Base-by-base conservation (phyloP, 2,329 filamentous ascomycete genomes). In the Aspergillus neotritici region DNA sequence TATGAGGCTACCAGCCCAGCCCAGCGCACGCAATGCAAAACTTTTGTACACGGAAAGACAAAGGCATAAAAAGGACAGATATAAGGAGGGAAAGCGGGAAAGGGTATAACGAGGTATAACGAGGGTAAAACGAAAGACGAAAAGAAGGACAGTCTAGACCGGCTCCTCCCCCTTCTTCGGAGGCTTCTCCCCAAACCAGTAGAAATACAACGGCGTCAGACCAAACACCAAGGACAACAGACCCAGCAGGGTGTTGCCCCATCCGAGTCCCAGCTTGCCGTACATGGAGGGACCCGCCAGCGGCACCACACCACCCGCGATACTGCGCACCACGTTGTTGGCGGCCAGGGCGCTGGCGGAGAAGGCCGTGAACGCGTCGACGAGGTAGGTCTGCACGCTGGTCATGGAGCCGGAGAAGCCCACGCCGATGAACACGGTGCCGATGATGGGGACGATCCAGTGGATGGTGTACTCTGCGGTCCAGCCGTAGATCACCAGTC, bases 371-470 rank as follows among this genome's bases (percentile, higher is more conserved):
- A 72, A 72, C 46, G 71, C 74, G 47, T 83, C 79, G 14, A 84
- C 74, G 7, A 83, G 67, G 51, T 84, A 84, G n/a, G 78, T 80
- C 39, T 80, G 76, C 33, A 78, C 73, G 28, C 76, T 76, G 57
- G 65, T 59, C 49, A 81, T 83, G 0, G 72, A 68, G 0, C 77
- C 67, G 35, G 81, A 75, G 40, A 78, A 72, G 0, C 78, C 79
- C 1, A 72, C 62, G 0, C 77, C 75, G 13, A 80, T 75, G 3
- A 79, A 66, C 0, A 69, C 66, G 2, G 77, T 75, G 1, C 79
- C 80, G 30, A 83, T 68, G 46, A 83, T 79, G 0, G 79, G 78
- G 4, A 80, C 66, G 35, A 82, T 77, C 77, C 78, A 83, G 53
- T 79, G 76, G 0, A 69, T 62, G 1, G 68, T 56, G 28, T 71